phyloP scores from a whole-genome alignment of 352 stramenopile genomes.

The Phytophthora pisi region DNA sequence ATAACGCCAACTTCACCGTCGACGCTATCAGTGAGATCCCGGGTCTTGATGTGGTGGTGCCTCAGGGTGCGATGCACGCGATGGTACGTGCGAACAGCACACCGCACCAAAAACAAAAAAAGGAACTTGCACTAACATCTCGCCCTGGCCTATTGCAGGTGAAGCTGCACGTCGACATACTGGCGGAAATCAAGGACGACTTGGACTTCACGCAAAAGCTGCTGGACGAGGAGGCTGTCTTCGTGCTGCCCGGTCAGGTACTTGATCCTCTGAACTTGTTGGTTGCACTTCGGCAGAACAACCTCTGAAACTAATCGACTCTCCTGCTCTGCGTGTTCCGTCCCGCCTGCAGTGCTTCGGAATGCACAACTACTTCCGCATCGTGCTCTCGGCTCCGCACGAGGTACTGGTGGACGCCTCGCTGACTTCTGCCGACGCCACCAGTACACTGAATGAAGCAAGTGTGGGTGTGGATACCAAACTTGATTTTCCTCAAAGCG shows the following conservation, averaged over 20 bases:
- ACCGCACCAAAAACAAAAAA: neutral
- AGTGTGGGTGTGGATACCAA: neutral
- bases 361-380: constrained; percentile 76
- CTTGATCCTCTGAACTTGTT: neutral
- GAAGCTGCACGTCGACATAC: constrained; percentile 68
- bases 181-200: constrained; percentile 91
- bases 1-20: constrained; percentile 87
- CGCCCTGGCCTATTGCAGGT: constrained; percentile 19
- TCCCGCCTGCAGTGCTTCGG: constrained; percentile 43
- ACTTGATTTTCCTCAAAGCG: neutral
- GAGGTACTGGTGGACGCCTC: constrained; percentile 67
- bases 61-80: constrained; percentile 96
- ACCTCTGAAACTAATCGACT: neutral
- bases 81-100: constrained; percentile 74
- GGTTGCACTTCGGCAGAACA: neutral
- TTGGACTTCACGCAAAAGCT: constrained; percentile 94
- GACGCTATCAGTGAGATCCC: constrained; percentile 73
- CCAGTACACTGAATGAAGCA: constrained; percentile 1
- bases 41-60: constrained; percentile 87
- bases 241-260: constrained; percentile 90
- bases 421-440: constrained; percentile 66
- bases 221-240: constrained; percentile 95
- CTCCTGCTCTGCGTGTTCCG: neutral
- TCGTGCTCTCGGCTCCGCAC: constrained; percentile 73
- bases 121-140: neutral